Conservation (phyloP, 495 filamentous ascomycete species). For the Penicillium atrosanguineum region DNA sequence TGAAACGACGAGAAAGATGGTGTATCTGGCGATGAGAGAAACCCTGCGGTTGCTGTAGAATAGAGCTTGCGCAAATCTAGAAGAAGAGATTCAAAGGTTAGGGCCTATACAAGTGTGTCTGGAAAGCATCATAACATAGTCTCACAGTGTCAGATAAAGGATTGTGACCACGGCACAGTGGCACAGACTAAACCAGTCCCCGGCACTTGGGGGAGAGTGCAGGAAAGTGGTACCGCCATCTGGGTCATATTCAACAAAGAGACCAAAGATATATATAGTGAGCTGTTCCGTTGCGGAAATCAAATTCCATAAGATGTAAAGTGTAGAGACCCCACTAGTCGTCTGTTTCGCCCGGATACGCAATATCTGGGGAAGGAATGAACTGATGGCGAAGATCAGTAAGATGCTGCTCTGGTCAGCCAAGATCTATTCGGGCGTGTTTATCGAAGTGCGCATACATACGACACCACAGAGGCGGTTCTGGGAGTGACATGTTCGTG, state of each 20-base stretch:
- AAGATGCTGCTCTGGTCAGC: background rate
- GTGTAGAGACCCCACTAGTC: background rate
- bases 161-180: background rate
- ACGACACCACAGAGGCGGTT: background rate
- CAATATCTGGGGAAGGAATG: background rate
- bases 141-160: background rate
- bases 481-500: no score
- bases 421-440: background rate
- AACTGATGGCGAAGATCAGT: background rate
- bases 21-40: background rate
- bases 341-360: background rate
- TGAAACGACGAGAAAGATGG: background rate
- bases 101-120: no score
- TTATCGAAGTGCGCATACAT: background rate
- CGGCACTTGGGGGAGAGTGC: background rate
- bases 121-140: no score
- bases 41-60: background rate
- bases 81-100: no score
- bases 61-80: no score
- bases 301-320: background rate
- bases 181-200: background rate
- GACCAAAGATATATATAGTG: background rate
- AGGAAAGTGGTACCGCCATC: background rate
- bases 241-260: background rate
- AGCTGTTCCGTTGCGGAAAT: background rate